These are phyloP conservation scores for Camelina sativa DNA, from an alignment of 345 rosid genomes.

Conservation along the genomic window DNA sequence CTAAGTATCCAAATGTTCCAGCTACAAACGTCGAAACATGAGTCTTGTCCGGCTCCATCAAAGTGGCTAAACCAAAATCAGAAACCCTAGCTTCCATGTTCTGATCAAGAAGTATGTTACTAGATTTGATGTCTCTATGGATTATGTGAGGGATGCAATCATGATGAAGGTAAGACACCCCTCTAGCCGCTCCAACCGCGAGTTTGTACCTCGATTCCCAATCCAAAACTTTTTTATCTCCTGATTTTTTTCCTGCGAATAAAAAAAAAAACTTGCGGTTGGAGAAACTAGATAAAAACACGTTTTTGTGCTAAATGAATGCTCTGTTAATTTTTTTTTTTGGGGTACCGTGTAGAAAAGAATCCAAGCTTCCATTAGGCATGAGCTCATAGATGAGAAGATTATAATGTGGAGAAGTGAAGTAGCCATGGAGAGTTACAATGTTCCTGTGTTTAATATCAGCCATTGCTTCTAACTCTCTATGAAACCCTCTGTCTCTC, in stretches of 20 bases:
- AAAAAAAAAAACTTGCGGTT: conserved; percentile 1
- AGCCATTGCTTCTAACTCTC: conserved; percentile 86
- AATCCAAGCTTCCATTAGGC: conserved; percentile 83
- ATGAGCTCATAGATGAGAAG: conserved; percentile 84
- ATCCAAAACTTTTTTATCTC: conserved; percentile 52
- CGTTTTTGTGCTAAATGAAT: not conserved
- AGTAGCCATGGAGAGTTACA: conserved; percentile 82
- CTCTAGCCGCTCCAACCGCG: conserved; percentile 87
- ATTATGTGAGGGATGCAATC: conserved; percentile 92
- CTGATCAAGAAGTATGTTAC: conserved; percentile 80
- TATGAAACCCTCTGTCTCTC: conserved; percentile 69
- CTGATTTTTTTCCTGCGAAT: conserved; percentile 55
- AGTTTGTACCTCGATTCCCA: conserved; percentile 67
- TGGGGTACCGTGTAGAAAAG: conserved; percentile 58
- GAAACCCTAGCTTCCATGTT: conserved; percentile 86
- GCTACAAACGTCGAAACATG: conserved; percentile 83
- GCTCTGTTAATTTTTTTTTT: not conserved
- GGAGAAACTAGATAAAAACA: not conserved
- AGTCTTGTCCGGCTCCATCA: conserved; percentile 83
- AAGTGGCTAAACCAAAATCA: conserved; percentile 83
- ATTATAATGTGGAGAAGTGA: conserved; percentile 62
- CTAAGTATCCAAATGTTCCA: conserved; percentile 87
- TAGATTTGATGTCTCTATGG: conserved; percentile 85
- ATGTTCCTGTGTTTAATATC: conserved; percentile 90
- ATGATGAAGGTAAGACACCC: conserved; percentile 85